A percentile compares a stretch with the other conserved stretches of the same genome.
phyloP scores from a whole-genome alignment of 75 land plant species.

The Selaginella moellendorffii region DNA sequence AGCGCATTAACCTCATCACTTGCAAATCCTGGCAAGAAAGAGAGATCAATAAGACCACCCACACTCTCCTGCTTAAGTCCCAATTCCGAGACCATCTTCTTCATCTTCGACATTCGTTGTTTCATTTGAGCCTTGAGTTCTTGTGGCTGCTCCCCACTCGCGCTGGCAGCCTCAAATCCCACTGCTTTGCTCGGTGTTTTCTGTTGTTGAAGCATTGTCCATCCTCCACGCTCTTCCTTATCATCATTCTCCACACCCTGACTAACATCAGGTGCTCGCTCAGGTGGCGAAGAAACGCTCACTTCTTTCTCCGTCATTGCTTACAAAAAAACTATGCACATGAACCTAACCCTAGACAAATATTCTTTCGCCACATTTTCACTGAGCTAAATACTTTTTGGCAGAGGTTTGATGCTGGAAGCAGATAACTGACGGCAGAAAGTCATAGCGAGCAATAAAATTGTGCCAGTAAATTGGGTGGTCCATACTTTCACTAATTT shows the following conservation, averaged over 20 bases:
- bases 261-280: too few species aligned
- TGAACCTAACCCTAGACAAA: too few species aligned
- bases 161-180: not conserved
- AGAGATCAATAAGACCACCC: not conserved
- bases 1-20: conserved; percentile 21
- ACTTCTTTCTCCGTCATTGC: too few species aligned
- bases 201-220: not conserved
- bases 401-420: too few species aligned
- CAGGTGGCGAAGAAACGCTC: too few species aligned
- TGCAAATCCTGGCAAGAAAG: conserved; percentile 25
- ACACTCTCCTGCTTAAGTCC: not conserved
- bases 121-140: not conserved
- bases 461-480: too few species aligned
- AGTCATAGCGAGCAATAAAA: too few species aligned
- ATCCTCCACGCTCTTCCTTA: not conserved
- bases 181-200: not conserved
- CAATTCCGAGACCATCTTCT: not conserved
- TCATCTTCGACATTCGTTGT: not conserved
- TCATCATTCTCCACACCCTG: not conserved
- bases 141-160: not conserved
- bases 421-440: too few species aligned
- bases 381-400: too few species aligned
- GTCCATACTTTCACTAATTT: too few species aligned
- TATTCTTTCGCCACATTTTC: too few species aligned
- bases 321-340: too few species aligned